Base-by-base conservation (phyloP, 2,329 filamentous ascomycete species). In the Talaromyces amestolkiae region DNA sequence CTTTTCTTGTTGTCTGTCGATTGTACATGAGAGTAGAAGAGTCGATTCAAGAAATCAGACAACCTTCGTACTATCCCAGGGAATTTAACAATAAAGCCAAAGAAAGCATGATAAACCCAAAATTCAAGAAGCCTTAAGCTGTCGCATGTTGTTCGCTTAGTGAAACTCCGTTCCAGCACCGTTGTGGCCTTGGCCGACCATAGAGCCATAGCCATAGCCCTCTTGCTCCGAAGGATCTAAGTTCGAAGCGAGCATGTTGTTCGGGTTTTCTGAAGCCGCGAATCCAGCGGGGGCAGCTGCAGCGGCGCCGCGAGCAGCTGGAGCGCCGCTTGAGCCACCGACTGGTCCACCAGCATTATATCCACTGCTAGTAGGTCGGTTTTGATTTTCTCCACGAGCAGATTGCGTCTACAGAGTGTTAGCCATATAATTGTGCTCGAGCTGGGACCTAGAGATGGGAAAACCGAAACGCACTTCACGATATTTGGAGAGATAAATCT, bases 401-500 rank as follows among this genome's bases (percentile, higher is more conserved):
- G 92, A 91, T 81, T 95, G 90, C 70, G 91, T 92, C 89, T 94
- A 81, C 83, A 79, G 76, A 82, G 79, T 83, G 76, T 82, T 51
- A 54, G 56, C n/a, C 22, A 33, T 19, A 79, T 79, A 75, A 78
- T 77, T 78, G 1, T 45, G 3, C 11, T 56, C 17, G 9, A 1
- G 15, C 19, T n/a, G 31, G 9, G 6, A 54, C 17, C 27, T 8
- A 15, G 49, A 17, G 9, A 24, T 22, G 33, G 10, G 15, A 17
- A 37, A 41, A 17, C n/a, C n/a, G 73, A 68, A 78, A 85, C 90
- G 87, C 86, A 98, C 95, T 86, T 99, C 95, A 79, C 95, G 90
- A 80, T 98, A 99, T 77, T 97, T 95, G 67, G 93, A 92, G 49
- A 99, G 86, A 78, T 99, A 99, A 71, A 99, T 97, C 81, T 99